Base-by-base conservation (phyloP, 1,284 basidiomycete genomes). In the Malassezia globosa region DNA sequence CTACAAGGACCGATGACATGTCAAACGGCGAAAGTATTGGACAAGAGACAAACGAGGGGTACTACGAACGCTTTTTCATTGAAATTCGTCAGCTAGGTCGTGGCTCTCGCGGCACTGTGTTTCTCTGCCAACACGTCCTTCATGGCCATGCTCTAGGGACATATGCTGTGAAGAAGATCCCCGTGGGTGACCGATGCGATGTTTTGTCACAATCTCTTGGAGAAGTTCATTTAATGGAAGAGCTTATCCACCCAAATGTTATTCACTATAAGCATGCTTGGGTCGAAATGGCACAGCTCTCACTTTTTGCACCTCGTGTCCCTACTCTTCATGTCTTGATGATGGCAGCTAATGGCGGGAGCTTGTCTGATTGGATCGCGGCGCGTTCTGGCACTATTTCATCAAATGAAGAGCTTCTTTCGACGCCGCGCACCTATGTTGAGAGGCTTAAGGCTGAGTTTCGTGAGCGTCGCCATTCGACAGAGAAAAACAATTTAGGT, bases 251-350 rank as follows among this genome's bases (percentile, higher is more conserved):
- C 73, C 84, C 82, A 3, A 92, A 94, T 59, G 87, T 95, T 59
- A 80, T 94, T 55, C 87, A 85, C 14, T 94, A 94, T 66, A 89
- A 94, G 72, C 89, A 94, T 62, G 82, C 88, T 0, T 95, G 49
- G 89, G 79, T 95, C 16, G 89, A 95, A 69, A 54, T 56, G 36
- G 53, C 60, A 7, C 59, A 59, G 46, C 27, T 55, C 18, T 57
- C 54, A 7, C 33, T 51, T 6, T 68, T 66, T 29, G 51, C 58
- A 6, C 68, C 68, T 2, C 40, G 44, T 8, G 66, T 70, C 5
- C 66, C 66, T 7, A 68, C 66, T 5, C 38, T 70, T 19, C 61
- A 63, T 33, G 63, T 70, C 22, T 42, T 70, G 10, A 70, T 70
- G 68, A 64, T 64, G 59, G 66, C 61, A 3, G 68, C 68, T 4